Evolutionary conservation across 73 alveolate species (phyloP).

Genomic region (Paramecium octaurelia): DNA sequence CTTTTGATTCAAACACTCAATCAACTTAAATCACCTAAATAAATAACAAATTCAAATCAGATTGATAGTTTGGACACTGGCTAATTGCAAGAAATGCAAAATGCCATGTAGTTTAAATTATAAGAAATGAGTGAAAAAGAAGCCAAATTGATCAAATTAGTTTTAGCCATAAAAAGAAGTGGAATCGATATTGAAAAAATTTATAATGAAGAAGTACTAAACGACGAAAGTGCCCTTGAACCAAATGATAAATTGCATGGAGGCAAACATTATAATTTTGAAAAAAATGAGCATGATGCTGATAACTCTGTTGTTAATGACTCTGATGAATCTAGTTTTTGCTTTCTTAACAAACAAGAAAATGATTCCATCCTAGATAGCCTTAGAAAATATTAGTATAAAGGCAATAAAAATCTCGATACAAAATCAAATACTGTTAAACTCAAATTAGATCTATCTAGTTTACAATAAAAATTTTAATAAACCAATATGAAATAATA

Average conservation of each 20-base stretch:
- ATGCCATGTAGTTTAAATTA: background rate
- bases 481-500: background rate
- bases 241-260: background rate
- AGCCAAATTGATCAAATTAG: constrained; percentile 11
- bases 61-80: background rate
- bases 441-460: constrained; percentile 10
- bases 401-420: background rate
- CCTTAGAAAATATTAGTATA: background rate
- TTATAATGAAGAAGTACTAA: constrained; percentile 30
- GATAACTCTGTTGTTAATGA: constrained; percentile 41
- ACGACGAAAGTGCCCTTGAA: background rate
- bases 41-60: background rate
- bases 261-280: background rate
- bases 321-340: constrained; percentile 36
- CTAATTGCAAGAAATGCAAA: background rate
- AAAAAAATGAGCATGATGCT: background rate
- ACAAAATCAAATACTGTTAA: background rate
- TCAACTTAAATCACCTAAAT: background rate
- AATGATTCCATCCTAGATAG: background rate
- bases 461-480: background rate
- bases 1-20: background rate
- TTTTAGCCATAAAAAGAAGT: background rate
- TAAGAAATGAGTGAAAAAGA: constrained; percentile 22
- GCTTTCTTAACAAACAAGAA: background rate
- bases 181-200: constrained; percentile 51